These are phyloP conservation scores for Colletotrichum lini DNA, from an alignment of 2,329 filamentous ascomycete species.

Conservation along the genomic window DNA sequence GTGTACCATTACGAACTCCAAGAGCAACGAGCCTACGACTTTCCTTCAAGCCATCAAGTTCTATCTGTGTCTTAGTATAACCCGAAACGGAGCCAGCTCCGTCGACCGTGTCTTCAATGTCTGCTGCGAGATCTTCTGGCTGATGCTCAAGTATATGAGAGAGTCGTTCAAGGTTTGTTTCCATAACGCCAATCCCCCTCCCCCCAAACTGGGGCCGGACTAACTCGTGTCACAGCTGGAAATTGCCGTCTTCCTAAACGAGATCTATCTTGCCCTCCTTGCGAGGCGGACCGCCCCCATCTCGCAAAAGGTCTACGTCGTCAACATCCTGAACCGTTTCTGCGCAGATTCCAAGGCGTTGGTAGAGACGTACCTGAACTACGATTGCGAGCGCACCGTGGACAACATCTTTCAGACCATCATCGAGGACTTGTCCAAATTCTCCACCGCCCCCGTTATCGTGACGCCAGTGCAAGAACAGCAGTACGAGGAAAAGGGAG, in stretches of 20 bases:
- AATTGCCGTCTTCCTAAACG: constrained; percentile 97
- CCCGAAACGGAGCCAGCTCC: constrained; percentile 94
- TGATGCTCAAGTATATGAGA: constrained; percentile 94
- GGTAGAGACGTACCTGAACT: constrained; percentile 97
- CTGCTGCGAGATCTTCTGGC: constrained; percentile 97
- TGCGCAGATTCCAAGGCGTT: constrained; percentile 88
- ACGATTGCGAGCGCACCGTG: constrained; percentile 94
- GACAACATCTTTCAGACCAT: constrained; percentile 98
- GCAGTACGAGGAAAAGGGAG: constrained; percentile 84
- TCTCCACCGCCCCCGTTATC: constrained; percentile 83
- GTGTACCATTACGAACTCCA: constrained; percentile 93
- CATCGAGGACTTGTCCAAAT: constrained; percentile 92
- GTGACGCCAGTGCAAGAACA: constrained; percentile 86
- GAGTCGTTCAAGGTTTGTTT: constrained; percentile 86
- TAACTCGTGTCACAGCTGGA: constrained; percentile 78
- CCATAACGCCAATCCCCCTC: no score
- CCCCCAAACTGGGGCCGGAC: constrained; percentile 23
- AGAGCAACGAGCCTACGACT: constrained; percentile 87
- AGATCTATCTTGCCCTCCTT: constrained; percentile 93
- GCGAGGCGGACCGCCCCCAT: constrained; percentile 88
- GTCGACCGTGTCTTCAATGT: constrained; percentile 95
- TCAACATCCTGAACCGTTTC: constrained; percentile 86
- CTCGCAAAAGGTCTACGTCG: constrained; percentile 93
- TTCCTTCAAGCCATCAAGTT: constrained; percentile 97
- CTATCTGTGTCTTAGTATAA: constrained; percentile 95